phyloP scores from a whole-genome alignment of 192 early-diverging fungal genomes.

The Entrophospora sp. region DNA sequence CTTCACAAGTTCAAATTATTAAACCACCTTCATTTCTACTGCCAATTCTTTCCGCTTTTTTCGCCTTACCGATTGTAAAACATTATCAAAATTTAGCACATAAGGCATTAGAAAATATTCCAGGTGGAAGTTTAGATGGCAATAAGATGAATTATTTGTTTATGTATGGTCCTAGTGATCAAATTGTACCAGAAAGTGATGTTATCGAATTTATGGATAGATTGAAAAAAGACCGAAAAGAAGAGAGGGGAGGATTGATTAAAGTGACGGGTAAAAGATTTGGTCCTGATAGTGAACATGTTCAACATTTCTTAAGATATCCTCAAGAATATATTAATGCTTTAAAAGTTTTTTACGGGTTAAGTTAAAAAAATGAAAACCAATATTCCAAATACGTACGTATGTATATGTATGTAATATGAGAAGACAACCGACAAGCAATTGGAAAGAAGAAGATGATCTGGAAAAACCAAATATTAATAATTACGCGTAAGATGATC shows the following conservation, averaged over 20 bases:
- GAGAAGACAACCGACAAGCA: no score
- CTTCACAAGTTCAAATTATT: neutral
- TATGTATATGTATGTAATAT: no score
- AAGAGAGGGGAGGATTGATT: neutral
- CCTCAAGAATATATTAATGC: conserved; percentile 10
- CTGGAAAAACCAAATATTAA: no score
- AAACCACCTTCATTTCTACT: neutral
- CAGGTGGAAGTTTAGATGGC: conserved; percentile 1
- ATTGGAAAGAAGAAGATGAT: no score
- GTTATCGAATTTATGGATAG: neutral
- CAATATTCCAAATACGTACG: no score
- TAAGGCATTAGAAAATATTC: conserved; percentile 1
- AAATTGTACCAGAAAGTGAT: conserved; percentile 11
- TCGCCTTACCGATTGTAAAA: neutral
- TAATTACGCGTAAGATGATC: no score
- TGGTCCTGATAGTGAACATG: conserved; percentile 1
- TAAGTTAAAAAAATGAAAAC: no score
- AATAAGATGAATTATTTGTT: neutral
- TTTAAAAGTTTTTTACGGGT: conserved; percentile 9
- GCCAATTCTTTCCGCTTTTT: neutral
- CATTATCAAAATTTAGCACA: conserved; percentile 8
- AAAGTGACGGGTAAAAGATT: conserved; percentile 8
- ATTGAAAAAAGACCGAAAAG: neutral
- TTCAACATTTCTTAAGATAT: conserved; percentile 16
- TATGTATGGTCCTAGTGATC: conserved; percentile 13